A percentile compares a stretch with the other conserved stretches of the same genome.
These are phyloP conservation scores for Diplodia intermedia DNA, from an alignment of 2,329 filamentous ascomycete species.

Conservation along the genomic window DNA sequence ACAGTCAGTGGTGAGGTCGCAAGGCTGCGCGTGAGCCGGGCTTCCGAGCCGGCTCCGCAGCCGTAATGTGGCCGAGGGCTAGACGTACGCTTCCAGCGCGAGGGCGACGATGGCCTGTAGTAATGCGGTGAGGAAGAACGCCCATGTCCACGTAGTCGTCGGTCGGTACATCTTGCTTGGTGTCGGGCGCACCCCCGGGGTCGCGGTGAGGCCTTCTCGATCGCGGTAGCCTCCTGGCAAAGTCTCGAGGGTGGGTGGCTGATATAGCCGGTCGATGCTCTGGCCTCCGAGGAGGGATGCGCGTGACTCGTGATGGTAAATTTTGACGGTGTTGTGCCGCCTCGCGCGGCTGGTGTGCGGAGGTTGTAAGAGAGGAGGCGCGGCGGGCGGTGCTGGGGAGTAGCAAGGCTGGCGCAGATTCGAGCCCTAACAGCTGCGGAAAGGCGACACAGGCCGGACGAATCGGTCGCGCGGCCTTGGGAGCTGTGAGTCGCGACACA, in stretches of 20 bases:
- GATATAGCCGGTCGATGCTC: conserved; percentile 59
- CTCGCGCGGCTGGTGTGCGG: conserved; percentile 31
- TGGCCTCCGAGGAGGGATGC: conserved; percentile 66
- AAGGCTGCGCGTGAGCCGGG: background rate
- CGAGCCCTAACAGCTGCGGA: conserved; percentile 24
- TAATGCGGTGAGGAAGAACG: conserved; percentile 76
- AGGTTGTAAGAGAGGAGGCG: conserved; percentile 23
- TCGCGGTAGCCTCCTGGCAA: conserved; percentile 57
- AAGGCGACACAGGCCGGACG: conserved; percentile 25
- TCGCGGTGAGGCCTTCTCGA: conserved; percentile 49
- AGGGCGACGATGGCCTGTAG: conserved; percentile 82
- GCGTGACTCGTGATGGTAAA: conserved; percentile 63
- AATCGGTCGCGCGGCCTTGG: conserved; percentile 21
- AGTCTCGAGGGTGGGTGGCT: conserved; percentile 57
- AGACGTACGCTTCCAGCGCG: conserved; percentile 81
- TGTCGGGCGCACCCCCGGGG: conserved; percentile 43
- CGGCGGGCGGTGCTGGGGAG: conserved; percentile 16
- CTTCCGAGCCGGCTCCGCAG: background rate
- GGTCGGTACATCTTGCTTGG: conserved; percentile 71
- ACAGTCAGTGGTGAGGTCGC: conserved; percentile 5
- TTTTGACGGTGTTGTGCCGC: conserved; percentile 52
- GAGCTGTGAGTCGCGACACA: conserved; percentile 29
- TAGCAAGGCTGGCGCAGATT: conserved; percentile 13
- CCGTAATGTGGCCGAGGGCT: background rate
- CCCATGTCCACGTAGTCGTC: conserved; percentile 85